phyloP scores from a whole-genome alignment of 495 filamentous ascomycete genomes.

The Xylaria castorea region DNA sequence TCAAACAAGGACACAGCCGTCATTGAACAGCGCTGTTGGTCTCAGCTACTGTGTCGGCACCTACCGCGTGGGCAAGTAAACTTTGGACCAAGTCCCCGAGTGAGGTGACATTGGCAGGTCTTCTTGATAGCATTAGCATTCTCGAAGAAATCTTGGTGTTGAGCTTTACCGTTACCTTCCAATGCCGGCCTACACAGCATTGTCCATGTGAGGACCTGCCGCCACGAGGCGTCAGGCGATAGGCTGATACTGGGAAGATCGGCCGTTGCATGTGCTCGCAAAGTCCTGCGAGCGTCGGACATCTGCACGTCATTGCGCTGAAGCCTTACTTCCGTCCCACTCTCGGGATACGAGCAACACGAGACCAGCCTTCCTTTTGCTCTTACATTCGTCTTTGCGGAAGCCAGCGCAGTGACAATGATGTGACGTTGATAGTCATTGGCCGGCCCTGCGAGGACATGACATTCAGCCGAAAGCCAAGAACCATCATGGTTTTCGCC shows the following conservation, averaged over 20 bases:
- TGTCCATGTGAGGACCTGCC: conserved; percentile 4
- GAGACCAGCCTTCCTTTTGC: background rate
- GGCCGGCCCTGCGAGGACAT: background rate
- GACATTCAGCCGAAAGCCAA: conserved; percentile 13
- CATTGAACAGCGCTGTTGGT: background rate
- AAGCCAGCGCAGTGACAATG: background rate
- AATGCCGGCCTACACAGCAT: background rate
- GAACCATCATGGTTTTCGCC: background rate
- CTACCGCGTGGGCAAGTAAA: background rate
- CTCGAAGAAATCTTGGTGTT: conserved; percentile 6
- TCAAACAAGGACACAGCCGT: background rate
- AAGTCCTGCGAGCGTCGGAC: conserved; percentile 2
- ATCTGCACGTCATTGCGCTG: conserved; percentile 22
- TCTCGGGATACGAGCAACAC: background rate
- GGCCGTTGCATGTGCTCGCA: conserved; percentile 13
- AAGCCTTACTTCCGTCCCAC: background rate
- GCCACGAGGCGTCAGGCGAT: conserved; percentile 23
- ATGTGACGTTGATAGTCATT: background rate
- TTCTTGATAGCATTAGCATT: background rate
- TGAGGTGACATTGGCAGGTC: background rate
- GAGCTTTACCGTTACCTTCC: conserved; percentile 15
- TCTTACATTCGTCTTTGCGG: conserved; percentile 1
- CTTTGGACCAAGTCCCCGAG: background rate
- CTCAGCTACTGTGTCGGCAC: conserved; percentile 1
- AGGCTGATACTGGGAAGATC: background rate